phyloP scores from a whole-genome alignment of 495 filamentous ascomycete genomes.

The Hypoxylon lienhwacheense region DNA sequence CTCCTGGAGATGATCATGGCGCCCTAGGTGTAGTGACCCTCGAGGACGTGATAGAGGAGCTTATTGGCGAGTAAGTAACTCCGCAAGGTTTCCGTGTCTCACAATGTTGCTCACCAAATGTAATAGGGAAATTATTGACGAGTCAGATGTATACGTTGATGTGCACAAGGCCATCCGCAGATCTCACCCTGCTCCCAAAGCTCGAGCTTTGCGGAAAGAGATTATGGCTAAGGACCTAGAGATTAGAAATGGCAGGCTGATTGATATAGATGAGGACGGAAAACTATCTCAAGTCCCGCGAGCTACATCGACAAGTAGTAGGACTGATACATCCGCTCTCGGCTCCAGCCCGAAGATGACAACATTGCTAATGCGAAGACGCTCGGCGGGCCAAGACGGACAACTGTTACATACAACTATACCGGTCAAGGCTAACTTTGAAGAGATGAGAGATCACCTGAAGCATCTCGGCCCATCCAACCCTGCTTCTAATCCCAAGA shows the following conservation, averaged over 20 bases:
- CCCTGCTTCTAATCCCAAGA: conserved; percentile 76
- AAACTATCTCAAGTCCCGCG: conserved; percentile 5
- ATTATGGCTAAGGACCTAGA: conserved; percentile 53
- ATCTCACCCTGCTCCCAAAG: conserved; percentile 44
- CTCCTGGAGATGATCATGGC: conserved; percentile 83
- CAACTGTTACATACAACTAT: conserved; percentile 43
- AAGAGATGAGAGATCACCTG: conserved; percentile 78
- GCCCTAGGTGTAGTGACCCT: conserved; percentile 91
- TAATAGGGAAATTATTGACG: conserved; percentile 69
- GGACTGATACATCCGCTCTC: conserved; percentile 36
- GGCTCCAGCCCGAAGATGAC: conserved; percentile 47
- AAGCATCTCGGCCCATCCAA: conserved; percentile 94
- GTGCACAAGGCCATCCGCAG: conserved; percentile 95
- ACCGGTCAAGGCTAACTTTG: conserved; percentile 54
- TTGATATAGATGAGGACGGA: conserved; percentile 33
- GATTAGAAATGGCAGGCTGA: conserved; percentile 23
- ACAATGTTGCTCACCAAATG: conserved; percentile 24
- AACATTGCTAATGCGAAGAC: conserved; percentile 60
- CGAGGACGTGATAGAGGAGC: conserved; percentile 96
- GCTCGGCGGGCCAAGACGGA: conserved; percentile 52
- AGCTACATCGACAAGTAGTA: conserved; percentile 24
- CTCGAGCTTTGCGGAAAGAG: conserved; percentile 61
- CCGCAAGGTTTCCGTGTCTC: neutral
- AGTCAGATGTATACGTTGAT: conserved; percentile 95
- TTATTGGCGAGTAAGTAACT: conserved; percentile 87